A percentile compares a stretch with the other conserved stretches of the same genome.
These are phyloP conservation scores for Emmonsiellopsis sp. DNA, from an alignment of 2,329 filamentous ascomycete species.

Conservation along the genomic window DNA sequence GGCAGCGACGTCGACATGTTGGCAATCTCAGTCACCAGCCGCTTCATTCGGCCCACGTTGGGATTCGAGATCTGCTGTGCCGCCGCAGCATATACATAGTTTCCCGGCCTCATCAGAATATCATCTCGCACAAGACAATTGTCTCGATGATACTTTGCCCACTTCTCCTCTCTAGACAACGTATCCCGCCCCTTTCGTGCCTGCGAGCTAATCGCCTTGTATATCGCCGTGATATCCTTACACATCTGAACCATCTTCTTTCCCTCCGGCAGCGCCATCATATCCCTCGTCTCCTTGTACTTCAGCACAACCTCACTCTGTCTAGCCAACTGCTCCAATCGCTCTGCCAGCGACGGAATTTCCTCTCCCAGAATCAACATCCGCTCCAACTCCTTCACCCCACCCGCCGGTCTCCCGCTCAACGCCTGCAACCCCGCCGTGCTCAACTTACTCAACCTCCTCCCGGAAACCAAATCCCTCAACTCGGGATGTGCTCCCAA, in stretches of 20 bases:
- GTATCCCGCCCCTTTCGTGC: constrained; percentile 8
- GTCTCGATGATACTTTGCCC: constrained; percentile 24
- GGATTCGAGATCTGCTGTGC: constrained; percentile 4
- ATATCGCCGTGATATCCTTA: constrained; percentile 21
- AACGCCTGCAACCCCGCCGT: constrained; percentile 28
- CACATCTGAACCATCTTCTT: constrained; percentile 26
- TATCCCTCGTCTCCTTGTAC: constrained; percentile 8
- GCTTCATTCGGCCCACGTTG: constrained; percentile 38
- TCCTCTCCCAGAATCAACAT: constrained; percentile 7
- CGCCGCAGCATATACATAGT: constrained; percentile 11
- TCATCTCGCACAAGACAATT: constrained; percentile 31
- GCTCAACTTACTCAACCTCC: constrained; percentile 25
- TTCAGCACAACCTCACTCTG: constrained; percentile 27
- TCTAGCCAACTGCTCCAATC: constrained; percentile 21
- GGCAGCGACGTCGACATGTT: constrained; percentile 40
- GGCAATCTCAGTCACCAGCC: constrained; percentile 39
- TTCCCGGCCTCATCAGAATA: constrained; percentile 23
- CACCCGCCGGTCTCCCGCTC: constrained; percentile 18
- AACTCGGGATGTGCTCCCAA: constrained; percentile 26
- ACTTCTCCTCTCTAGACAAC: constrained; percentile 11
- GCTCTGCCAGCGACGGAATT: constrained; percentile 6
- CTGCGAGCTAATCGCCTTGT: constrained; percentile 14
- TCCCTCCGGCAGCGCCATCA: constrained; percentile 18
- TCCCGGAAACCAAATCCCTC: constrained; percentile 22
- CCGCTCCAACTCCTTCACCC: neutral